phyloP scores from a whole-genome alignment of 2,329 filamentous ascomycete species.

The Talaromyces amestolkiae region DNA sequence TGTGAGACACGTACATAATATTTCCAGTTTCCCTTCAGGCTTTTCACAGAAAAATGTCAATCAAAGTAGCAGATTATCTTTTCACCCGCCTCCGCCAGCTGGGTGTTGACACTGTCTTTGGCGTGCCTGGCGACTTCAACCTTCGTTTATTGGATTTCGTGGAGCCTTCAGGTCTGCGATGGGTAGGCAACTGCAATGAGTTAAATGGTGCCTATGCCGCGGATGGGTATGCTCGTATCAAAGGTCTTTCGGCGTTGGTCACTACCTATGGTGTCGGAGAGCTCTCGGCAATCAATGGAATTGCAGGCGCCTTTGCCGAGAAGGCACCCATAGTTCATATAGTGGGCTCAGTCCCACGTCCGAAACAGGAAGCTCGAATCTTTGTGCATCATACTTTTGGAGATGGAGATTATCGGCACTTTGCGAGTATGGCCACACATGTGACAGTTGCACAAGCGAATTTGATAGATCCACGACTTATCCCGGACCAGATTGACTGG shows the following conservation, averaged over 20 bases:
- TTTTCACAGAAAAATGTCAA: not conserved
- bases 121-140: constrained; percentile 18
- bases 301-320: constrained; percentile 23
- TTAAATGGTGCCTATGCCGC: constrained; percentile 24
- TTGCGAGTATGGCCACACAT: constrained; percentile 46
- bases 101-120: constrained; percentile 14
- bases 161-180: constrained; percentile 12
- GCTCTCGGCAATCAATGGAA: constrained; percentile 23
- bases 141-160: constrained; percentile 2
- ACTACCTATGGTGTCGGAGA: constrained; percentile 25
- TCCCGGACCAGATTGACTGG: constrained; percentile 43
- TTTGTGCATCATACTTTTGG: constrained; percentile 31
- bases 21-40: not conserved
- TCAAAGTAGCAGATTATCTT: constrained; percentile 16
- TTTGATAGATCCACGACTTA: constrained; percentile 45
- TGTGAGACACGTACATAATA: not conserved
- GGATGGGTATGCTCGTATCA: constrained; percentile 21
- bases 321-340: constrained; percentile 23
- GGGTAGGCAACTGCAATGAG: constrained; percentile 24
- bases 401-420: constrained; percentile 23
- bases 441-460: constrained; percentile 52
- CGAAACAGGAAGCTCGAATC: constrained; percentile 20
- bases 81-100: constrained; percentile 16
- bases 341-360: constrained; percentile 23
- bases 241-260: constrained; percentile 22